phyloP scores from a whole-genome alignment of 2,329 filamentous ascomycete species.

The Neoarthrinium moseri region DNA sequence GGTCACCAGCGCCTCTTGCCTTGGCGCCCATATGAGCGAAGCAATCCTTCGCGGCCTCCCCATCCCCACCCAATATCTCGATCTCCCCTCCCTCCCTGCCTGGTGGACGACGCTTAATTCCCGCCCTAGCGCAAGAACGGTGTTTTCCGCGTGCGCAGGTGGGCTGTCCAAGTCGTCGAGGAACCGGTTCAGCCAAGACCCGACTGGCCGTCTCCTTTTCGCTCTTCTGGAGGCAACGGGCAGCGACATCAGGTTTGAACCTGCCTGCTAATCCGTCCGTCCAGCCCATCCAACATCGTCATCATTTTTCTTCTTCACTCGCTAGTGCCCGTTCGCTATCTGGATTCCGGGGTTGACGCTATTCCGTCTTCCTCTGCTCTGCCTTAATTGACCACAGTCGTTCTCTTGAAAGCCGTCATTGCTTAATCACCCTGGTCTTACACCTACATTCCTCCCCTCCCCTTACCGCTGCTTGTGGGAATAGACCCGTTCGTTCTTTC shows the following conservation, averaged over 20 bases:
- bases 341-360: background rate
- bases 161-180: too few species aligned
- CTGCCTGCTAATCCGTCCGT: background rate
- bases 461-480: background rate
- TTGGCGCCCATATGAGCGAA: too few species aligned
- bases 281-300: background rate
- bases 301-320: background rate
- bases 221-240: background rate
- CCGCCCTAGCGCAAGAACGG: too few species aligned
- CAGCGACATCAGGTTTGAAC: background rate
- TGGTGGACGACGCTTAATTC: too few species aligned
- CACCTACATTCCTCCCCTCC: background rate
- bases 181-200: too few species aligned
- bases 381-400: background rate
- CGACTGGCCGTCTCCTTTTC: conserved; percentile 5
- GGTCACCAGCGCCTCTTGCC: too few species aligned
- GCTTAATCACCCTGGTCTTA: background rate
- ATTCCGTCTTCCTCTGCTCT: background rate
- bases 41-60: too few species aligned
- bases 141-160: too few species aligned
- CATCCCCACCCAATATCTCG: too few species aligned
- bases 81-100: too few species aligned
- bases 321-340: too few species aligned
- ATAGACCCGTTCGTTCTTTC: background rate
- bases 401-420: background rate